These are phyloP conservation scores for Helicostylum pulchrum DNA, from an alignment of 192 early-diverging fungal species.

Conservation along the genomic window DNA sequence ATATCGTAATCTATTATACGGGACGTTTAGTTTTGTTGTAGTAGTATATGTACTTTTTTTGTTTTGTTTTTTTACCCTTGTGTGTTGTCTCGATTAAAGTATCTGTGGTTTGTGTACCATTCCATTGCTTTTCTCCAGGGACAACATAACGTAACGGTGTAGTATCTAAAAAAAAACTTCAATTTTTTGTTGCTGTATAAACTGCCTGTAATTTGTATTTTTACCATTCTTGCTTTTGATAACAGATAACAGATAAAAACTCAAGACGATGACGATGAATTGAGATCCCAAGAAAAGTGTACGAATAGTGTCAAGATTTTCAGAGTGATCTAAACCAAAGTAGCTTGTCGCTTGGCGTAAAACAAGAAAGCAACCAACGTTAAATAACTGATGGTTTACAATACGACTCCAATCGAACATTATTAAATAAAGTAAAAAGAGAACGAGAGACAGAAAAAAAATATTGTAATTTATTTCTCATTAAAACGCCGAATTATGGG, in stretches of 20 bases:
- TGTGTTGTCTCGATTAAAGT: conserved; percentile 31
- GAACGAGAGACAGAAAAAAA: background rate
- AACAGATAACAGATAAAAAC: conserved; percentile 35
- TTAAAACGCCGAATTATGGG: background rate
- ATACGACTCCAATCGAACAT: conserved; percentile 6
- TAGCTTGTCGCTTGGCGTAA: conserved; percentile 61
- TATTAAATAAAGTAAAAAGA: no score
- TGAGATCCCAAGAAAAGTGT: conserved; percentile 56
- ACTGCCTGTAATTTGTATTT: background rate
- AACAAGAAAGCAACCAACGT: conserved; percentile 48
- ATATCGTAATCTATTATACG: conserved; percentile 71
- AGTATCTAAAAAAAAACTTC: conserved; percentile 50
- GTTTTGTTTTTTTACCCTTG: conserved; percentile 16
- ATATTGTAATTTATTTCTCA: background rate
- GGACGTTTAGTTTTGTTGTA: background rate
- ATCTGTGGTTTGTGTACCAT: conserved; percentile 32
- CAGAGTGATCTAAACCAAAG: conserved; percentile 62
- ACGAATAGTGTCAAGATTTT: conserved; percentile 53
- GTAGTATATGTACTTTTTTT: background rate
- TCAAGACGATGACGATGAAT: conserved; percentile 42
- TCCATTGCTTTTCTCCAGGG: conserved; percentile 50
- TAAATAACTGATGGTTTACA: conserved; percentile 33
- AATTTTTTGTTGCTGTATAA: no score
- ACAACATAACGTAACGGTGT: conserved; percentile 77
- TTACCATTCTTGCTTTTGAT: conserved; percentile 71